Evolutionary conservation across 1,284 basidiomycete species (phyloP).

Genomic region (Marasmius fiardii): DNA sequence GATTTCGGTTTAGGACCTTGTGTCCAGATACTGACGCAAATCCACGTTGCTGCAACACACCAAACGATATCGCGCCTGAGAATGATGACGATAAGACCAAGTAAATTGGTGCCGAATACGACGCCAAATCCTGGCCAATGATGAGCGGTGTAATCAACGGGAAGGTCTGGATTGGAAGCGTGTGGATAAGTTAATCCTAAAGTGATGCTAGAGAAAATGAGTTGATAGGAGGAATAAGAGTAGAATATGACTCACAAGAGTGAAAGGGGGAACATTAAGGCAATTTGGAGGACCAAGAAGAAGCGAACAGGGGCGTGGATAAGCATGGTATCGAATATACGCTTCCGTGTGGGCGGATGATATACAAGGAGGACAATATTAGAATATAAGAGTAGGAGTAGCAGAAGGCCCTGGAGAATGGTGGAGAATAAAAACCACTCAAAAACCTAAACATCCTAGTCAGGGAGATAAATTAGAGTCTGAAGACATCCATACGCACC

Average conservation of each 20-base stretch:
- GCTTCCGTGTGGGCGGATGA: conserved; percentile 51
- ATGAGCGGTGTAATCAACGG: conserved; percentile 46
- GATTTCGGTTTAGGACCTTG: conserved; percentile 55
- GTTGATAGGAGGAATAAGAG: conserved; percentile 23
- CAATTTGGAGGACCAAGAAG: conserved; percentile 58
- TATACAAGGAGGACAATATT: conserved; percentile 66
- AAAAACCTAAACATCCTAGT: conserved; percentile 41
- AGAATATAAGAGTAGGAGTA: conserved; percentile 61
- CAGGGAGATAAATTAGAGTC: not conserved
- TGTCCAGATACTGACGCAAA: conserved; percentile 62
- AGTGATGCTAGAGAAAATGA: conserved; percentile 41
- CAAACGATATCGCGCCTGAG: conserved; percentile 64
- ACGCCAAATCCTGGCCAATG: conserved; percentile 62
- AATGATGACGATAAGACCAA: conserved; percentile 53
- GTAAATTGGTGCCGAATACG: conserved; percentile 54
- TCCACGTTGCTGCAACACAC: conserved; percentile 70
- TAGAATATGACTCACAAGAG: conserved; percentile 41
- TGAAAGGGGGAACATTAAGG: conserved; percentile 44
- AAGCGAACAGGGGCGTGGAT: conserved; percentile 74
- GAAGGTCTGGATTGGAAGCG: conserved; percentile 33
- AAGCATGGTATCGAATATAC: conserved; percentile 62
- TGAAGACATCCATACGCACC: conserved; percentile 38
- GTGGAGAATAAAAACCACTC: conserved; percentile 61
- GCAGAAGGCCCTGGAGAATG: conserved; percentile 56
- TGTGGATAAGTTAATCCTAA: conserved; percentile 44